Base-by-base conservation (phyloP, 371 early-diverging fungal species). In the Haplosporangium sp. region DNA sequence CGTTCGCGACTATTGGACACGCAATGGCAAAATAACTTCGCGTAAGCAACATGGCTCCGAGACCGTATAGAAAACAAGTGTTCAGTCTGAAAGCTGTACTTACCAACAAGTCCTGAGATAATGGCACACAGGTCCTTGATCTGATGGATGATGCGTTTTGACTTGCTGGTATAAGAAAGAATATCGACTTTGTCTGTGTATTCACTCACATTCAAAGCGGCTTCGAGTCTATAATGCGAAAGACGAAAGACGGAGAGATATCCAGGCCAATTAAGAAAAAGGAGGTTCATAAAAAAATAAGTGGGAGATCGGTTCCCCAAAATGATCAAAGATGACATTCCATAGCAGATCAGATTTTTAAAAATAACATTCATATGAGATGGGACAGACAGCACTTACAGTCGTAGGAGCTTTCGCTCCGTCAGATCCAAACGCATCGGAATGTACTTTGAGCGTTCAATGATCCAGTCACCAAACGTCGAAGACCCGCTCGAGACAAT, bases 111-210 rank as follows among this genome's bases (percentile, higher is more conserved):
- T 16, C 99, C 99, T 10, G 94, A 93, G 51, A 98, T 84, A 47
- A 96, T 94, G 16, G 95, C 92, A 76, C 99, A 98, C 38, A 98
- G 84, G 67, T 98, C 98, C 64, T 93, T 92, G 82, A 98, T 97
- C 83, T 98, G 98, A 46, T 86, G 86, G 2, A 98, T 95, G 37
- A 95, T 94, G n/a, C 98, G 91, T 80, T 92, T 94, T 20, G 91
- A 73, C 77, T 96, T 96, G 85, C 86, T 93, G 37, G 90, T 86
- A 73, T 92, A 91, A n/a, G 90, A 86, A 21, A 94, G 83, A 61
- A 96, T 90, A 71, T 98, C 99, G 65, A 98, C 92, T 73, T 95
- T 95, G 83, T 98, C 99, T 14, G 93, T 92, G 82, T 93, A 93
- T 76, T 93, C 80, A 57, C 73, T 81, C 48, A 98, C 98, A 73